These are phyloP conservation scores for Eucalyptus albens DNA, from an alignment of 345 rosid species.

Conservation along the genomic window DNA sequence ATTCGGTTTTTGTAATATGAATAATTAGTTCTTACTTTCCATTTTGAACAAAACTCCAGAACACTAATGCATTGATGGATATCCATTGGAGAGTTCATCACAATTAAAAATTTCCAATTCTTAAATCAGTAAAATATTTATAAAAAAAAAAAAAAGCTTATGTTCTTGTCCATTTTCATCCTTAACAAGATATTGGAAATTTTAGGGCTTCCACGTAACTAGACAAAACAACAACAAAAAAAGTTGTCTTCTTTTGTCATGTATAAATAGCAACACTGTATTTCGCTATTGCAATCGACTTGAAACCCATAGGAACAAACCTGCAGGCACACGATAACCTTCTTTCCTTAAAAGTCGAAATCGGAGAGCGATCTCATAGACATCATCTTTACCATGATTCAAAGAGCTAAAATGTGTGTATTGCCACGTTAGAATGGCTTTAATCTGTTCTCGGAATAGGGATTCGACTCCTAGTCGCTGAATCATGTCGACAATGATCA, in stretches of 20 bases:
- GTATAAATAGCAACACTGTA: not conserved
- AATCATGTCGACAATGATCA: not conserved
- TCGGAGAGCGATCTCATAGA: conserved; percentile 9
- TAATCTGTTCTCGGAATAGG: conserved; percentile 6
- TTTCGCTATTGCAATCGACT: not conserved
- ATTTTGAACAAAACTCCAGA: not conserved
- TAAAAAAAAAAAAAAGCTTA: not conserved
- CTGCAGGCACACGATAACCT: conserved; percentile 9
- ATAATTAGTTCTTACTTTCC: too few relatives aligned
- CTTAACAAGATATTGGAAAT: too few relatives aligned
- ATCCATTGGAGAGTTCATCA: not conserved
- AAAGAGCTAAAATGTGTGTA: not conserved
- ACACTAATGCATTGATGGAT: not conserved
- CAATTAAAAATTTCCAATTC: not conserved
- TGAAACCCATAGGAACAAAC: not conserved
- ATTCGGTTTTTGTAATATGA: too few relatives aligned
- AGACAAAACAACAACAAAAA: too few relatives aligned
- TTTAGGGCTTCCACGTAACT: too few relatives aligned
- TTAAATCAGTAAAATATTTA: not conserved
- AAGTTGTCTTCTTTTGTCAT: not conserved
- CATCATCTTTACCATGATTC: not conserved
- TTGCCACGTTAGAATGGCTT: conserved; percentile 5
- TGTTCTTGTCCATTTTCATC: too few relatives aligned
- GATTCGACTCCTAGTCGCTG: too few relatives aligned
- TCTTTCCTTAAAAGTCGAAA: conserved; percentile 20